phyloP scores from a whole-genome alignment of 2,329 filamentous ascomycete genomes.

The Neodidymelliopsis sp. region DNA sequence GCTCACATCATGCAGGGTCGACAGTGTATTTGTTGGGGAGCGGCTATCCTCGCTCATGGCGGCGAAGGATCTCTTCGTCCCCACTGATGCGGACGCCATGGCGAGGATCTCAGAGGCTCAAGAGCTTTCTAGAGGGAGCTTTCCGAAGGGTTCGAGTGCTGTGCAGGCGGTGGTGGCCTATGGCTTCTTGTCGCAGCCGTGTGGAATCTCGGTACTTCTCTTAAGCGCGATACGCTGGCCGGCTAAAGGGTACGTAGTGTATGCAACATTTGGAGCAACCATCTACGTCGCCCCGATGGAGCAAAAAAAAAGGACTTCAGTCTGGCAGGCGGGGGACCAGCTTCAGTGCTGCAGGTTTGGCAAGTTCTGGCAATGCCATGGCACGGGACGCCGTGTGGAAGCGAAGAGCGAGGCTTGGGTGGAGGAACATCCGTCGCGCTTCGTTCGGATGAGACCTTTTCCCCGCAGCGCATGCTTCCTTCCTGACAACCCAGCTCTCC shows the following conservation, averaged over 20 bases:
- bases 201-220: conserved; percentile 7
- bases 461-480: conserved; percentile 14
- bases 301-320: neutral
- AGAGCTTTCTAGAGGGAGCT: neutral
- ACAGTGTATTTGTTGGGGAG: conserved; percentile 7
- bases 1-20: conserved; percentile 9
- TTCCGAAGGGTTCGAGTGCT: neutral
- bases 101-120: neutral
- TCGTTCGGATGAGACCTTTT: conserved; percentile 20
- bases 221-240: conserved; percentile 12
- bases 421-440: conserved; percentile 2
- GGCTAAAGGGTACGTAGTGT: conserved; percentile 9
- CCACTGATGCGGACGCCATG: conserved; percentile 41
- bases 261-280: conserved; percentile 2
- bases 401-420: conserved; percentile 9
- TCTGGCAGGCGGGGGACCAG: neutral
- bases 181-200: neutral
- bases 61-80: conserved; percentile 39
- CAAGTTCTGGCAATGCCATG: conserved; percentile 8
- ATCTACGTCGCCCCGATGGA: neutral
- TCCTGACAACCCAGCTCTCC: conserved; percentile 9
- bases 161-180: neutral
- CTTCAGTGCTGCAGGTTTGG: neutral
- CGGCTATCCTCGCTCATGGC: conserved; percentile 31
- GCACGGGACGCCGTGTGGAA: conserved; percentile 9